Evolutionary conservation across 495 filamentous ascomycete genomes (phyloP).

Genomic region (Penicillium bovifimosum): DNA sequence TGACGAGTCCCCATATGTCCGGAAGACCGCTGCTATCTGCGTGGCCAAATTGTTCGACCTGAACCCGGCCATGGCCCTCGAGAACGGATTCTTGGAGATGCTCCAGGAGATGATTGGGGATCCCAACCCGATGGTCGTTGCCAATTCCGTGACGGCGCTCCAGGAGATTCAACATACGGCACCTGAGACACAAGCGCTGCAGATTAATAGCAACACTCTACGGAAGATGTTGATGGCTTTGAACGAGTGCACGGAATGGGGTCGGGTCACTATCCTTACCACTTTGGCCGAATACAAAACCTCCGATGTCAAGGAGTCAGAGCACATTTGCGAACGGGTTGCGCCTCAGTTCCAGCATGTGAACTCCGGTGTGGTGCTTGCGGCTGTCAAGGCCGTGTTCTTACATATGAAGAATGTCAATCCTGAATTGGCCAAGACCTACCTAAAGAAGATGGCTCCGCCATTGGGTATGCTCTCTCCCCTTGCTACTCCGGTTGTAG

Average conservation of each 20-base stretch:
- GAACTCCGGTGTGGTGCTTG: constrained; percentile 92
- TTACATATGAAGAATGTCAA: constrained; percentile 87
- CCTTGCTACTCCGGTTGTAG: constrained; percentile 6
- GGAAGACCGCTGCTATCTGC: constrained; percentile 96
- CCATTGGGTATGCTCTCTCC: constrained; percentile 61
- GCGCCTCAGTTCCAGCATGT: constrained; percentile 98
- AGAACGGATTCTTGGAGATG: constrained; percentile 95
- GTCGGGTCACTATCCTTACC: constrained; percentile 87
- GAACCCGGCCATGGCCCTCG: constrained; percentile 83
- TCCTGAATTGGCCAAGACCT: constrained; percentile 69
- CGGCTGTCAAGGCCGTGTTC: constrained; percentile 96
- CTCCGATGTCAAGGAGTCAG: constrained; percentile 84
- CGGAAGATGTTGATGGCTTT: constrained; percentile 96
- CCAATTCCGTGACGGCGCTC: constrained; percentile 90
- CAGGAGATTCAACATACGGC: constrained; percentile 86
- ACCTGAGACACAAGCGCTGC: constrained; percentile 81
- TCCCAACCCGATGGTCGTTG: constrained; percentile 98
- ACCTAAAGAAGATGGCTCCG: constrained; percentile 97
- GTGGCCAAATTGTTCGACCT: constrained; percentile 97
- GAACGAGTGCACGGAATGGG: constrained; percentile 99
- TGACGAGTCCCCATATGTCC: constrained; percentile 96
- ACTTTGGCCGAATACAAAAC: constrained; percentile 87
- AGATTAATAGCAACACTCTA: constrained; percentile 71
- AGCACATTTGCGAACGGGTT: constrained; percentile 97
- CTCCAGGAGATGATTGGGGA: constrained; percentile 95